Conservation (phyloP, 2,329 filamentous ascomycete species). For the Colletotrichum echinochloae region DNA sequence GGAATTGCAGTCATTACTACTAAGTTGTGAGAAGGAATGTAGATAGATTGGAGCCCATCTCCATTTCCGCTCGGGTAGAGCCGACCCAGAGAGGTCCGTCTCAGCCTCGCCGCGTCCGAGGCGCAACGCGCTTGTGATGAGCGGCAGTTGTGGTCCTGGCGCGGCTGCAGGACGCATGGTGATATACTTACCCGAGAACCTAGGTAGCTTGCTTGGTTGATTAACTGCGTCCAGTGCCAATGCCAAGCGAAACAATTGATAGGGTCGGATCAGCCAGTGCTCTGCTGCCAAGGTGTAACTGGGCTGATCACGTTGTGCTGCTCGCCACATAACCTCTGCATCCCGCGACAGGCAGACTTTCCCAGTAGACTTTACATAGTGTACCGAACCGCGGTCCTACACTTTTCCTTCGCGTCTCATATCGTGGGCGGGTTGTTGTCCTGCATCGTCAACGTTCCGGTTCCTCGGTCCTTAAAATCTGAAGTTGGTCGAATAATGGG, state of each 20-base stretch:
- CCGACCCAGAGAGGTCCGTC: background rate
- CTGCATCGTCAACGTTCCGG: background rate
- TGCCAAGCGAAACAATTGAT: background rate
- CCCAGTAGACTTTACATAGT: background rate
- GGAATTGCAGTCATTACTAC: background rate
- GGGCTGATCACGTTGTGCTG: background rate
- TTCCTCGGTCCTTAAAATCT: background rate
- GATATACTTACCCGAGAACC: background rate
- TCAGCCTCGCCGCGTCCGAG: background rate
- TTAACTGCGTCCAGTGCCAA: background rate
- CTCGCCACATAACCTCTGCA: background rate
- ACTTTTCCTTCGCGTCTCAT: background rate
- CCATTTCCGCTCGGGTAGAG: background rate
- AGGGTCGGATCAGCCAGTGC: background rate
- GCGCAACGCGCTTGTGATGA: background rate
- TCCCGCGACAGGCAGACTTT: background rate
- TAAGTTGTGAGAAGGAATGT: conserved; percentile 2
- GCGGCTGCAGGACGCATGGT: background rate
- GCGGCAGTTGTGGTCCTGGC: background rate
- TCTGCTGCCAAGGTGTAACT: background rate
- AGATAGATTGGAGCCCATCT: background rate
- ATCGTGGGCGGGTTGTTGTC: background rate
- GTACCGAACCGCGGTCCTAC: background rate
- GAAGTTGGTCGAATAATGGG: background rate
- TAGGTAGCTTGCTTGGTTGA: background rate